These are phyloP conservation scores for Oryza glumipatula DNA, from an alignment of 176 grass and related monocot species.

Conservation along the genomic window DNA sequence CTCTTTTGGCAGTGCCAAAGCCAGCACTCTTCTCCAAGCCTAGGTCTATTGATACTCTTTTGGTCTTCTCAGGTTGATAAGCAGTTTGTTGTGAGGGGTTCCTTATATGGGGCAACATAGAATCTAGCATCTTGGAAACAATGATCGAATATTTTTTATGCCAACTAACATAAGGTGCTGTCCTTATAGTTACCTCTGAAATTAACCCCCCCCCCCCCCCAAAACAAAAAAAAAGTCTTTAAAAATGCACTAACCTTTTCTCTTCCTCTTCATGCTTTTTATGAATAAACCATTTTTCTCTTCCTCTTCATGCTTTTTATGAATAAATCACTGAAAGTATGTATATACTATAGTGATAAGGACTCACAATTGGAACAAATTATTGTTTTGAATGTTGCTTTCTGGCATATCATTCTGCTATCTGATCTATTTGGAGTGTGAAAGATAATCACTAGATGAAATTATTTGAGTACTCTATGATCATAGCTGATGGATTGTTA, in stretches of 20 bases:
- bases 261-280: constrained; percentile 15
- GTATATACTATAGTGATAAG: constrained; percentile 31
- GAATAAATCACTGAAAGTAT: constrained; percentile 32
- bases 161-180: constrained; percentile 55
- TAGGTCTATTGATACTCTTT: constrained; percentile 49
- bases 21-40: constrained; percentile 28
- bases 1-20: constrained; percentile 26
- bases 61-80: constrained; percentile 75
- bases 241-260: neutral
- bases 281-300: constrained; percentile 24
- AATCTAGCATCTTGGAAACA: constrained; percentile 72
- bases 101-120: constrained; percentile 86
- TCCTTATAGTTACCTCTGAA: constrained; percentile 45
- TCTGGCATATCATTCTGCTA: constrained; percentile 47
- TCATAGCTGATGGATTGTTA: neutral
- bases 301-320: constrained; percentile 15
- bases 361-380: constrained; percentile 23
- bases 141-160: constrained; percentile 62
- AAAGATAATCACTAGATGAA: constrained; percentile 34
- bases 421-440: constrained; percentile 39
- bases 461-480: constrained; percentile 21
- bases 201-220: neutral
- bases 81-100: constrained; percentile 49
- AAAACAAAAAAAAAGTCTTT: constrained; percentile 23
- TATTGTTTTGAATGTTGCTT: constrained; percentile 40